Evolutionary conservation across 1,139 yeast genomes (phyloP).

Genomic region (Tardiomyces digboiensis): DNA sequence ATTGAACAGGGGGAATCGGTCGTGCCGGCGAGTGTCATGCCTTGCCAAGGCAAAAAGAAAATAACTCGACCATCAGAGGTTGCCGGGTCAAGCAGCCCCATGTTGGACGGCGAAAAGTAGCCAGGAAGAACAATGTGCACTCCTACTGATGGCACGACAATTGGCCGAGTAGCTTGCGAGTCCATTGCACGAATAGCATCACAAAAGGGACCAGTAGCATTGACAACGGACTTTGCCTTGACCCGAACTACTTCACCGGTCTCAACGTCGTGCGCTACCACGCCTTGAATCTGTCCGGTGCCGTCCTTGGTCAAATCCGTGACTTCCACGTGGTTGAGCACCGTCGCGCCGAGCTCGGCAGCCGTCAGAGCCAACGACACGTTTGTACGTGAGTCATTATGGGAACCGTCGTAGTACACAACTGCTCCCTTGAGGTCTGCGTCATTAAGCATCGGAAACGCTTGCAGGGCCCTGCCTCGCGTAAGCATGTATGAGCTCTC

Average conservation of each 20-base stretch:
- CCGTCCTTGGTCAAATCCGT: slow-evolving; percentile 55
- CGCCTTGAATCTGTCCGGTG: slow-evolving; percentile 61
- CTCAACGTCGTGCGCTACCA: slow-evolving; percentile 65
- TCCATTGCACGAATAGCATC: slow-evolving; percentile 86
- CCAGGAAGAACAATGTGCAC: slow-evolving; percentile 91
- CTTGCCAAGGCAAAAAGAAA: slow-evolving; percentile 98
- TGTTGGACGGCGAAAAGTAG: slow-evolving; percentile 77
- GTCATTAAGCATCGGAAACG: slow-evolving; percentile 84
- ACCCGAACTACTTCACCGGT: slow-evolving; percentile 28
- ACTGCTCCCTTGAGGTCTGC: slow-evolving; percentile 79
- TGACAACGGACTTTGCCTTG: slow-evolving; percentile 63
- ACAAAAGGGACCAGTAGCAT: slow-evolving; percentile 93
- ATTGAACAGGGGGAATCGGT: slow-evolving; percentile 76
- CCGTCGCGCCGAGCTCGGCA: slow-evolving; percentile 80
- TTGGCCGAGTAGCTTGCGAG: slow-evolving; percentile 43
- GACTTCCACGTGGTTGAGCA: slow-evolving; percentile 79
- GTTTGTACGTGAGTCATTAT: slow-evolving; percentile 90
- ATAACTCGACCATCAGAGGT: slow-evolving; percentile 95
- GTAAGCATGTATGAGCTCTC: slow-evolving; percentile 70
- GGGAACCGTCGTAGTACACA: slow-evolving; percentile 92
- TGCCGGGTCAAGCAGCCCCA: slow-evolving; percentile 87
- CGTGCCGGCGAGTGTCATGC: slow-evolving; percentile 93
- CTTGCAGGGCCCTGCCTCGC: slow-evolving; percentile 55
- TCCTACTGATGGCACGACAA: slow-evolving; percentile 94
- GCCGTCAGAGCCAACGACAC: slow-evolving; percentile 83